Base-by-base conservation (phyloP, 768 basidiomycete species). In the Amanita rubescens region DNA sequence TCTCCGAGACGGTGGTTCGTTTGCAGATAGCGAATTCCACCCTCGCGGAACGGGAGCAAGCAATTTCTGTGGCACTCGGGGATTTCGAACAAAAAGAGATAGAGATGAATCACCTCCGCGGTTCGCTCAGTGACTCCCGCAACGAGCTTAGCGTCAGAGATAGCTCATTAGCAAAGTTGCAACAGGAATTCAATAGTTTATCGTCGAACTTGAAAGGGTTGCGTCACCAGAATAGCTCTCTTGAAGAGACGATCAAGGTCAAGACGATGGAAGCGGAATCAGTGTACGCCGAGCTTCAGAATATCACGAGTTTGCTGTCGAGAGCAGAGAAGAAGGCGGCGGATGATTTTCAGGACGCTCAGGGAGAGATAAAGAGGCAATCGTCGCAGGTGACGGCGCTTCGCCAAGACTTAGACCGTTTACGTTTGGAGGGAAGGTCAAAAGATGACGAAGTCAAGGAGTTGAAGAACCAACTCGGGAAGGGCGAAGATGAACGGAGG, bases 321-420 rank as follows among this genome's bases (percentile, higher is more conserved):
- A 39, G 15, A 17, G 49, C 25, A 14, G 41, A 45, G 48, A 50
- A 42, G 54, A 55, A 55, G 39, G 54, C 47, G 38, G 25, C 25
- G 19, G 54, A 37, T 9, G 49, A 49, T 19, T 34, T 49, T n/a
- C 27, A 7, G 3, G 54, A 50, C 22, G 35, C 27, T 4, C 45
- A 30, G 44, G 15, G 45, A 38, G 47, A 57, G 39, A 38, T 43
- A 15, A 39, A 34, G 47, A 48, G 47, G 30, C 47, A 38, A 39
- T 9, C 17, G 12, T 37, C 48, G 1, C 60, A 62, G 42, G 25
- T 65, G 27, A 50, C 55, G 10, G 24, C 47, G n/a, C 47, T 63
- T 30, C 58, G 53, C 12, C 54, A 35, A 30, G 51, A 54, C 41
- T 51, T 65, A 22, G 49, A 39, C 7, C 50, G 39, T 11, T 50